Evolutionary conservation across 371 early-diverging fungal genomes (phyloP), one percentile per base, ranked within the genome.

Genomic region (Syncephalastrum racemosum): DNA sequence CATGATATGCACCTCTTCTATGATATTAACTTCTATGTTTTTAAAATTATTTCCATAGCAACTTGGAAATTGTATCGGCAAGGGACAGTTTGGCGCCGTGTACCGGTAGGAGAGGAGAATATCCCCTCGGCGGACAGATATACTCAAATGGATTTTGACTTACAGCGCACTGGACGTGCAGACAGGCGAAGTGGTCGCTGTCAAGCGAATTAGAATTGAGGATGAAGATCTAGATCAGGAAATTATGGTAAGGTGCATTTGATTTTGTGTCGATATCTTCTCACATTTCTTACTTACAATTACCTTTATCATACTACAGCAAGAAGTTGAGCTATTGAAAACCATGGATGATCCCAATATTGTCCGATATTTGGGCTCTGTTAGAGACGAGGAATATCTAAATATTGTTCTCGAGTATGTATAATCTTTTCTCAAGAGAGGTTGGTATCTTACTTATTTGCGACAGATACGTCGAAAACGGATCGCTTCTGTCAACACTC

Each of bases 41-140:
- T n/a, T n/a, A n/a, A n/a, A n/a, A 63, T 42, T 16, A 47, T 15
- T 49, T 44, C 16, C 50, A 25, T 66, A 82, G 75, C 88, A 90
- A 70, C 81, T 91, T 8, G 93, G 94, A 4, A 88, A 92, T 61
- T 92, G 91, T 56, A 89, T 94, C 43, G 95, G 95, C 4, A 84
- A 89, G 58, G 95, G 95, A 4, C 92, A 92, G 50, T 93, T 92
- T 67, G 94, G 92, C 12, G 66, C 86, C 1, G 95, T 94, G 1
- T 88, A 89, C 62, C 79, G 68, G 67, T 76, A 64, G 55, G 54
- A 24, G n/a, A 15, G 15, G 18, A 25, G 15, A 40, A 20, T 14
- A 31, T 4, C 7, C 6, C 18, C 0, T n/a, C 41, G 3, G 14
- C 13, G 5, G 24, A 12, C 3, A 43, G 2, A 5, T 25, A 27